Evolutionary conservation across 768 basidiomycete species (phyloP), one percentile per base, ranked within the genome.

Genomic region (Suillus ampliporus): DNA sequence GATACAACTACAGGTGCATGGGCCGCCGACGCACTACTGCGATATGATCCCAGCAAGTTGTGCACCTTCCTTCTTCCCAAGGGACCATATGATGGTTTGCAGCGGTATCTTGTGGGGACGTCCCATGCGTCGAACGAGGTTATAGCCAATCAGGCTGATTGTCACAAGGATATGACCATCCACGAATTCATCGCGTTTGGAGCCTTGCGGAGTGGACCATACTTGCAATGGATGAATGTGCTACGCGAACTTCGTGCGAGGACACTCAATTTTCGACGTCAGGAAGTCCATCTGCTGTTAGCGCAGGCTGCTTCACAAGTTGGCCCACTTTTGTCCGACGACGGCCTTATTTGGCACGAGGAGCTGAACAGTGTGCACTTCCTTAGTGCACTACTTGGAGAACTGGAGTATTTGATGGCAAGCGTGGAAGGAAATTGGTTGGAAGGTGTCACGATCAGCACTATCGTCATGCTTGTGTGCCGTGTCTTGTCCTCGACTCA

Each of bases 181-280:
- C 83, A 86, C 41, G 84, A 86, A 60, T 80, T 74, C 40, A 71
- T 79, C 14, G 75, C 80, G 0, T 86, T 84, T 56, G 79, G 77
- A 13, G 72, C 74, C 50, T 64, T 86, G 44, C 81, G 86, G 4
- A 76, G 79, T 37, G 84, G 85, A 0, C 62, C 73, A 1, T 68
- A 65, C 3, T 64, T 86, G 1, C 84, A 86, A 57, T 86, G 84
- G 84, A 68, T 79, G 43, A 86, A 86, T 64, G 80, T 86, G 46
- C 61, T 77, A 23, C 77, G 80, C 15, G 82, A 83, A 64, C 64
- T 86, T 31, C 74, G 74, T 9, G 74, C 74, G 11, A 72, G 75
- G 23, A 65, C 67, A 0, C 64, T 87, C 58, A 77, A 74, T 13
- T 81, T 87, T 61, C 70, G 73, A 28, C 61, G 66, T 11, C 71